Evolutionary conservation across 139 green algal species (phyloP), one percentile per base, ranked within the genome.

Genomic region (Diplosphaera chodatii): DNA sequence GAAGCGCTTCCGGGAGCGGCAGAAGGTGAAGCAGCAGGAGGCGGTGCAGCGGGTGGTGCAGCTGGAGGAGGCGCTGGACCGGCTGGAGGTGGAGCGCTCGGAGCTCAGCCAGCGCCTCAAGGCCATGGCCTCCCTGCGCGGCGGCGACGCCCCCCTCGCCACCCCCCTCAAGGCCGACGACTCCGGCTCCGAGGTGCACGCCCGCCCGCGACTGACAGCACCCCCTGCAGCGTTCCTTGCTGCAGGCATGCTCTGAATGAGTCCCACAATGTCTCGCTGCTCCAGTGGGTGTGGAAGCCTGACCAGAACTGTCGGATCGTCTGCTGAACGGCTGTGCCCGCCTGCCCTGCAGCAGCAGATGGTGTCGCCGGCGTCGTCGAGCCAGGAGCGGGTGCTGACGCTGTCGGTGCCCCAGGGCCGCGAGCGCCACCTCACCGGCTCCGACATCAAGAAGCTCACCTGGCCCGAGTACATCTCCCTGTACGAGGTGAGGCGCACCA

Each of bases 1-100:
- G 48, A 59, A 59, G 48, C 48, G 48, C 48, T 59, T 59, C 48
- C 48, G 48, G 10, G 48, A 59, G 48, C 48, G 48, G 13, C 48
- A 59, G 18, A 59, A 59, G 48, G 48, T 59, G 18, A 59, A 59
- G 48, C 48, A 59, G 48, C 48, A 59, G 48, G 48, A 59, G 48
- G 48, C 48, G 48, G 48, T 59, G 48, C 48, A 59, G 48, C 48
- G 48, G 48, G 48, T 59, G 48, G 48, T 59, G 48, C 48, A 59
- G 48, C 48, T 59, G 48, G 48, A 59, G 48, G 48, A 59, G 48
- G 48, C 48, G 48, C 48, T 59, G 48, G 48, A 59, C 48, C 48
- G 18, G 3, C 48, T 59, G 10, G 48, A 59, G 48, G 48, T 59
- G 48, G 48, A 59, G 48, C 48, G 48, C 48, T 59, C 48, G 10